A percentile compares a stretch with the other conserved stretches of the same genome.
These are phyloP conservation scores for Suillus plorans DNA, from an alignment of 768 basidiomycete genomes.

Conservation along the genomic window DNA sequence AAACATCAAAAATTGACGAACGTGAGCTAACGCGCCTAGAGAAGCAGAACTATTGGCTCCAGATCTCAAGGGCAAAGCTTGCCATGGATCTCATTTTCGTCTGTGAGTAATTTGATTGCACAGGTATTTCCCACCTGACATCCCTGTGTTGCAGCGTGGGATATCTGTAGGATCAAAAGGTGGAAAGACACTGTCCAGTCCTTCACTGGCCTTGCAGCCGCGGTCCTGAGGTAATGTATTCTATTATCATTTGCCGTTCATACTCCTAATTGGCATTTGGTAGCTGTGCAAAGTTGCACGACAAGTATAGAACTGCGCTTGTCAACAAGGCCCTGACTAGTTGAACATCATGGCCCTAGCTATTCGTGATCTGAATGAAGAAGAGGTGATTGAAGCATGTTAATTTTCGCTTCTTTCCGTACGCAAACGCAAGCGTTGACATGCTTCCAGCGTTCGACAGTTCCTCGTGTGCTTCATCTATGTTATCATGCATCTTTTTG, in stretches of 20 bases:
- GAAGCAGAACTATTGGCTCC: constrained; percentile 76
- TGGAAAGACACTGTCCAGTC: constrained; percentile 62
- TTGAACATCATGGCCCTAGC: background rate
- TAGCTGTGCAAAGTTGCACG: constrained; percentile 74
- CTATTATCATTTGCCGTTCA: background rate
- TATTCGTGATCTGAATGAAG: background rate
- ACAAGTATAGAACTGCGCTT: constrained; percentile 64
- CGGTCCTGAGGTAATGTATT: constrained; percentile 63
- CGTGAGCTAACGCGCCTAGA: constrained; percentile 67
- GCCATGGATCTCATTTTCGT: constrained; percentile 87
- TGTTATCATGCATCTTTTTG: constrained; percentile 4
- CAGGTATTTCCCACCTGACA: constrained; percentile 1
- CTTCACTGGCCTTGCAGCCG: constrained; percentile 65
- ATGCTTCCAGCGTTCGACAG: background rate
- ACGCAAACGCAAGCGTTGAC: no score
- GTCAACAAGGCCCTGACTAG: constrained; percentile 44
- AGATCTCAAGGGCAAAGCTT: constrained; percentile 67
- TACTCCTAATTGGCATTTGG: constrained; percentile 9
- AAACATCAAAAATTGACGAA: constrained; percentile 57
- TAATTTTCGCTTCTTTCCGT: background rate
- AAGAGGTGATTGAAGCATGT: constrained; percentile 1
- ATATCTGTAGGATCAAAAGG: constrained; percentile 69
- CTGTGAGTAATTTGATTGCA: constrained; percentile 50
- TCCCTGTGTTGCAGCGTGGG: constrained; percentile 56
- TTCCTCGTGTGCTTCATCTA: background rate